Evolutionary conservation across 306 rosid genomes (phyloP), one percentile per base, ranked within the genome.

Genomic region (Inga leiocalycina): DNA sequence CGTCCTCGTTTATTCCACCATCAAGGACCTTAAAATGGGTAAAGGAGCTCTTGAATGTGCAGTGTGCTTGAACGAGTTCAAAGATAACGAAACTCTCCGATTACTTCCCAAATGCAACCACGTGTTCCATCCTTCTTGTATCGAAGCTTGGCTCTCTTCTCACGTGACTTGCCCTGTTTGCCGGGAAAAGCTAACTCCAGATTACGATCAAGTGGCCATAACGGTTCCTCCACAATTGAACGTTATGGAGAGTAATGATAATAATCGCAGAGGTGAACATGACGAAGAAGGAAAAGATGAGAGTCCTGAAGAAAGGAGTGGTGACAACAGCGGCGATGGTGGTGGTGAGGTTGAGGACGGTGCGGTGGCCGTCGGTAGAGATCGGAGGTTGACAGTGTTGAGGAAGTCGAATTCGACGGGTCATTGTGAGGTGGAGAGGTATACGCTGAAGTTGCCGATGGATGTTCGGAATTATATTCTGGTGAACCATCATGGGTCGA

Each of bases 91-190:
- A 7, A 88, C 97, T 5, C 91, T 94, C 12, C 89, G 94, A 17
- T 82, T 94, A 79, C 72, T 94, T 15, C 97, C 98, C 2, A 88
- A 85, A 71, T 94, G 98, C 74, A 78, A 83, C 76, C 98, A 94
- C 73, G 94, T 91, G 9, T 94, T 92, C 73, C 98, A 94, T 44
- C 88, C 95, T 16, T 75, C 68, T 16, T 94, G 98, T 73, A 91
- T 94, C 85, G 90, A 94, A 48, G 85, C 92, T 10, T 94, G 98
- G 98, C 20, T 94, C 5, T 83, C 86, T 34, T 88, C 90, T 8
- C 92, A 87, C 67, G 83, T 82, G 2, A 94, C 98, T 4, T 94
- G 98, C 80, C 97, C 98, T 0, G 92, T 92, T 68, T 94, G 97
- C 73, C 90, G 97, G 2, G 83, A 91, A 11, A 83, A 83, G 66